Percentiles rank a stretch among this genome's conserved stretches.
Evolutionary conservation across 108 stramenopile genomes (phyloP).

Genomic region (Skeletonema potamos): DNA sequence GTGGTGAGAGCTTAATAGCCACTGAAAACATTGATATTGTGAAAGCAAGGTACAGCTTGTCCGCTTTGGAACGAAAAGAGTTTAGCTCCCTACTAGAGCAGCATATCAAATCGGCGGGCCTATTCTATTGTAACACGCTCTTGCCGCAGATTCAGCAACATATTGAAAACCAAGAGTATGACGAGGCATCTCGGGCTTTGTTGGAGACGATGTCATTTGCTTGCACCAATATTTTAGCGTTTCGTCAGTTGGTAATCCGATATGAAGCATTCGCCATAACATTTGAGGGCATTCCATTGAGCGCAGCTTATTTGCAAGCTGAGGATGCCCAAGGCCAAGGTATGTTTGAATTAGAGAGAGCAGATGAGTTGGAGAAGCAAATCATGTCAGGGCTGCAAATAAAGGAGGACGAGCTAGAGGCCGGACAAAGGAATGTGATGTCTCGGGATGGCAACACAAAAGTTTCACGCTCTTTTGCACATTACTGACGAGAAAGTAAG

Average conservation of each 20-base stretch:
- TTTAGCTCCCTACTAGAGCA: constrained; percentile 10
- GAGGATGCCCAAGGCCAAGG: constrained; percentile 2
- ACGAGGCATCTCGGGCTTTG: constrained; percentile 12
- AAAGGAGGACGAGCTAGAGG: not conserved
- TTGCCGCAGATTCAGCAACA: constrained; percentile 3
- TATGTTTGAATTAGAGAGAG: constrained; percentile 26
- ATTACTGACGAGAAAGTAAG: not conserved
- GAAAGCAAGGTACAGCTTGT: constrained; percentile 14
- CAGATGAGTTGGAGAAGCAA: constrained; percentile 29
- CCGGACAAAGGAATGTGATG: not conserved
- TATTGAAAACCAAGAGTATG: constrained; percentile 9
- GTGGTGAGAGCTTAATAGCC: not conserved
- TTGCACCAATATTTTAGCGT: constrained; percentile 27
- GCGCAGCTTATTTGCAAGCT: constrained; percentile 21
- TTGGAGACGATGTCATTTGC: constrained; percentile 42
- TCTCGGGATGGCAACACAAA: not conserved
- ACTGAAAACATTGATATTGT: constrained; percentile 6
- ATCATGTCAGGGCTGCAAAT: constrained; percentile 21
- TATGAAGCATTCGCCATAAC: constrained; percentile 37
- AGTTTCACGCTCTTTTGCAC: not conserved
- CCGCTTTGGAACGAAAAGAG: constrained; percentile 16
- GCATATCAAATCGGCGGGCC: constrained; percentile 5
- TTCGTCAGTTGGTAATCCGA: constrained; percentile 37
- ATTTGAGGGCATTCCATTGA: constrained; percentile 29
- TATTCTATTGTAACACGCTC: constrained; percentile 5